These are phyloP conservation scores for Didymella glomerata DNA, from an alignment of 2,329 filamentous ascomycete species.

Conservation along the genomic window DNA sequence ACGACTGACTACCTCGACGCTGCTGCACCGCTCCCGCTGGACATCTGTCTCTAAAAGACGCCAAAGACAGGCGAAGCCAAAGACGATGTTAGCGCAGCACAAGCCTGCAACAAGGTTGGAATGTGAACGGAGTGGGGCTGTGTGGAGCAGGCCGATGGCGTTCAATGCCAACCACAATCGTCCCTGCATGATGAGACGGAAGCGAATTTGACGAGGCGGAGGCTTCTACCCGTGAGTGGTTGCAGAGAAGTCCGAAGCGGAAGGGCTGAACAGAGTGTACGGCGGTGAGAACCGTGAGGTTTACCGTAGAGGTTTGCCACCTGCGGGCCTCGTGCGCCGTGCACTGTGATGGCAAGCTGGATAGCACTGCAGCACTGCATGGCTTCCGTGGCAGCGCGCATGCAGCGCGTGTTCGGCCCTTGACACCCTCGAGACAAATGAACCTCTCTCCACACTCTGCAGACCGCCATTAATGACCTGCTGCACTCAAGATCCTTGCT, in stretches of 20 bases:
- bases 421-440: slow-evolving; percentile 15
- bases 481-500: neutral
- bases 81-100: slow-evolving; percentile 13
- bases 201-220: slow-evolving; percentile 14
- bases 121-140: slow-evolving; percentile 16
- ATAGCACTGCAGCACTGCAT: slow-evolving; percentile 9
- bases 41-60: slow-evolving; percentile 10
- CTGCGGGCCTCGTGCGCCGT: slow-evolving; percentile 10
- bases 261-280: slow-evolving; percentile 10
- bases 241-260: slow-evolving; percentile 3
- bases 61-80: slow-evolving; percentile 12
- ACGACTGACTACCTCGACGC: neutral
- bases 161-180: slow-evolving; percentile 13
- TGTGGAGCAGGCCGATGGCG: slow-evolving; percentile 18
- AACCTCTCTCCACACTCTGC: slow-evolving; percentile 6
- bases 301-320: slow-evolving; percentile 12
- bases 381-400: slow-evolving; percentile 4
- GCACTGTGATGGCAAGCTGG: neutral
- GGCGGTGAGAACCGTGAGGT: slow-evolving; percentile 22
- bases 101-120: slow-evolving; percentile 16
- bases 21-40: slow-evolving; percentile 14
- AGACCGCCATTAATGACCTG: slow-evolving; percentile 18
- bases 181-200: slow-evolving; percentile 23
- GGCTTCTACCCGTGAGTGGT: slow-evolving; percentile 13
- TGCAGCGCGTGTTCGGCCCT: slow-evolving; percentile 18